Conservation (phyloP, 352 stramenopile genomes). For the Halophytophthora batemanensis region DNA sequence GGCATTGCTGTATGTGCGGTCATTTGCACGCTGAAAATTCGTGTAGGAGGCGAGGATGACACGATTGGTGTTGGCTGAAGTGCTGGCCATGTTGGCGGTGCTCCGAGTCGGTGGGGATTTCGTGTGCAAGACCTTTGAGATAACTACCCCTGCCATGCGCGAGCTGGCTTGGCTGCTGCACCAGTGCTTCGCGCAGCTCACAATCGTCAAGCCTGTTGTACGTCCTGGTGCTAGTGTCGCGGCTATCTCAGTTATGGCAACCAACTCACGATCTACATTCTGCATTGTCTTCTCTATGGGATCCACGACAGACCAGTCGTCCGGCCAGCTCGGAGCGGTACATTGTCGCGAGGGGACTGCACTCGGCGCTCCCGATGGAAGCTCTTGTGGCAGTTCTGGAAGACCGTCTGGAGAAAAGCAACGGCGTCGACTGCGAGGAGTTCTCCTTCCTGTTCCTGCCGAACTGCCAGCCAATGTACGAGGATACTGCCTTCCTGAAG, state of each 20-base stretch:
- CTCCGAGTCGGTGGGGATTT: constrained; percentile 51
- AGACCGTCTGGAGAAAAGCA: constrained; percentile 15
- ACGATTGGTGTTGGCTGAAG: constrained; percentile 53
- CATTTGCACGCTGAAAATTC: no score
- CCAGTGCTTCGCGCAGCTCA: constrained; percentile 53
- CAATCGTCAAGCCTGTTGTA: constrained; percentile 71
- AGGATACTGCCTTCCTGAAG: constrained; percentile 35
- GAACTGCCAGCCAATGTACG: constrained; percentile 8
- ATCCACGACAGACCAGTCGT: constrained; percentile 79
- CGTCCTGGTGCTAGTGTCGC: no score
- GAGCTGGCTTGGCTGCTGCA: constrained; percentile 66
- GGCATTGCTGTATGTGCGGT: neutral
- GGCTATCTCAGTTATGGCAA: no score
- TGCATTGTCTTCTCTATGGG: no score
- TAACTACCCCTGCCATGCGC: constrained; percentile 55
- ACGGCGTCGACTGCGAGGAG: neutral
- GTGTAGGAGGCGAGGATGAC: constrained; percentile 63
- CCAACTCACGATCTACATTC: no score
- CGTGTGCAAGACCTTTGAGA: constrained; percentile 80
- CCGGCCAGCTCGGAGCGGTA: constrained; percentile 81
- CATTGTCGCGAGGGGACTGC: constrained; percentile 40
- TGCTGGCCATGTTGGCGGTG: constrained; percentile 54
- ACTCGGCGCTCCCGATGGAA: constrained; percentile 9
- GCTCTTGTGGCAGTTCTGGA: constrained; percentile 27
- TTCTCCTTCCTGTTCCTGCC: constrained; percentile 15